Base-by-base conservation (phyloP, 345 rosid genomes). In the Raphanus sativus region DNA sequence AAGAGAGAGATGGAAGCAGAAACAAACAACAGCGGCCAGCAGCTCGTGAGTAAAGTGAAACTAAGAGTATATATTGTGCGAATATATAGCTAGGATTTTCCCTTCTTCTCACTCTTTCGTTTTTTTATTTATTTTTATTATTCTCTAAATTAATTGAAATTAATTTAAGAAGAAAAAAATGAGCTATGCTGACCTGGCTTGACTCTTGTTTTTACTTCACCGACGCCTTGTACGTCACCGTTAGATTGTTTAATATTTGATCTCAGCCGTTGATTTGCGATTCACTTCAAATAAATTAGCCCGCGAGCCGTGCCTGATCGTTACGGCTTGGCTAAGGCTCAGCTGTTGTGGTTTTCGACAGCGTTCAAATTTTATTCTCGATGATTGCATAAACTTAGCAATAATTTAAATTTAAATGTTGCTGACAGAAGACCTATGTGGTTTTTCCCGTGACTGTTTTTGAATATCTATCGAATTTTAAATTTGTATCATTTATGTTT, bases 61-160 rank as follows among this genome's bases (percentile, higher is more conserved):
- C 64, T 0, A 21, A 21, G 70, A 50, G 77, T 48, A 55, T 68
- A 62, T 69, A 26, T 59, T 48, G n/a, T 48, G 82, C 77, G 50
- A 61, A 73, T 73, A 79, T 74, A 74, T 79, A 79, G 82, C 24
- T 62, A 67, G 61, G 70, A 73, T 73, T 79, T 73, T 68, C 21
- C 73, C 67, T 48, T 64, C 74, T 1, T 34, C 65, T 63, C 77
- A 59, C 67, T 71, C 65, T 61, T 65, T 65, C 9, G 2, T 36
- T 67, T 73, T 17, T 30, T 15, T 17, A 2, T 55, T 17, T 17
- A 15, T 8, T 15, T 36, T 6, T 56, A 8, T 33, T 65, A 2
- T 21, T 11, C 11, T 2, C 11, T 0, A 12, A 15, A 7, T 5
- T 12, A 21, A 71, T 42, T 8, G 0, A 12, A 15, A 7, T 5